Evolutionary conservation across 495 filamentous ascomycete genomes (phyloP).

Genomic region (Tuber borchii): DNA sequence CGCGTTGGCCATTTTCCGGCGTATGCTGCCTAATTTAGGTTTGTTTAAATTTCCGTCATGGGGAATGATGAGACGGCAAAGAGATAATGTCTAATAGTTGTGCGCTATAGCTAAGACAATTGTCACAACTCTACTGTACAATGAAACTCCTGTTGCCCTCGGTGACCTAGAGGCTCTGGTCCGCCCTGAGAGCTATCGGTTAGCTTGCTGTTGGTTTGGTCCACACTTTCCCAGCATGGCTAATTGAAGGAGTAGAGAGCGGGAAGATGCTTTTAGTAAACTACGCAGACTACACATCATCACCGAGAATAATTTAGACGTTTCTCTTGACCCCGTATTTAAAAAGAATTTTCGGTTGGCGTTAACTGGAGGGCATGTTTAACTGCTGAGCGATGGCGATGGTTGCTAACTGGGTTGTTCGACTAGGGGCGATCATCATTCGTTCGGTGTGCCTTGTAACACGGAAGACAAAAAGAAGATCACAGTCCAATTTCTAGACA

Average conservation of each 20-base stretch:
- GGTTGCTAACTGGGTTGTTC: neutral
- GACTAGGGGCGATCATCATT: conserved; percentile 60
- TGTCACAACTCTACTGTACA: conserved; percentile 89
- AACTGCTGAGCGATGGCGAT: neutral
- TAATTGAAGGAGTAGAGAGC: conserved; percentile 50
- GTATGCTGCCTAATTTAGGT: conserved; percentile 92
- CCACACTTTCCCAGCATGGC: neutral
- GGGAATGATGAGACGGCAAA: neutral
- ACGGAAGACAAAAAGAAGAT: conserved; percentile 54
- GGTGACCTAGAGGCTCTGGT: conserved; percentile 80
- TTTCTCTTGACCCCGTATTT: conserved; percentile 36
- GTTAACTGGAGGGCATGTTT: conserved; percentile 61
- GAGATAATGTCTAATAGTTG: conserved; percentile 5
- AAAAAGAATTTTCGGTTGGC: conserved; percentile 55
- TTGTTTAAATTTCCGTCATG: conserved; percentile 36
- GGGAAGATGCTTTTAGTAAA: conserved; percentile 72
- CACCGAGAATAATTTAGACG: conserved; percentile 38
- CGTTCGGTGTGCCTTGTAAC: conserved; percentile 77
- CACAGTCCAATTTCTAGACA: conserved; percentile 65
- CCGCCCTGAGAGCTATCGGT: conserved; percentile 62
- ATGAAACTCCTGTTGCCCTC: conserved; percentile 65
- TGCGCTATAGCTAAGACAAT: conserved; percentile 72
- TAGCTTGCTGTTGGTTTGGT: conserved; percentile 23
- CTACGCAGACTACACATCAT: conserved; percentile 79
- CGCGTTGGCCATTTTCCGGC: conserved; percentile 87